Evolutionary conservation across 2,329 filamentous ascomycete species (phyloP).

Genomic region (Curvularia hawaiiensis): DNA sequence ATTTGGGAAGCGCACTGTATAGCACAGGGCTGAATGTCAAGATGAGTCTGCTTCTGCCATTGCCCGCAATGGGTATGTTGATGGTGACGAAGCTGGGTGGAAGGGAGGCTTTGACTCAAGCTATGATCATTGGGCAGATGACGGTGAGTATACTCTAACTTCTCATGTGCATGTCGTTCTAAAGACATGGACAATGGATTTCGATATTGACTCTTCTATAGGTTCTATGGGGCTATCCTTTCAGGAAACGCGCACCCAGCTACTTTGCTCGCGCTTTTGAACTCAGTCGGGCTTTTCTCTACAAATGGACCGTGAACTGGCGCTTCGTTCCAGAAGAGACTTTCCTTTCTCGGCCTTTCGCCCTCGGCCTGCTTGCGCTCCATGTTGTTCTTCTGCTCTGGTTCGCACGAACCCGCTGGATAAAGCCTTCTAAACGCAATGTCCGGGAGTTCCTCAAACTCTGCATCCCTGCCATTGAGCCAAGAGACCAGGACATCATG

Average conservation of each 20-base stretch:
- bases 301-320: slow-evolving; percentile 99
- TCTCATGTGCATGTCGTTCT: neutral
- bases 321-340: slow-evolving; percentile 84
- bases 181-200: neutral
- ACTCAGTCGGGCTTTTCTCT: slow-evolving; percentile 87
- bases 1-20: slow-evolving; percentile 73
- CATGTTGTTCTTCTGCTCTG: slow-evolving; percentile 69
- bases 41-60: slow-evolving; percentile 84
- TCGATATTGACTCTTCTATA: slow-evolving; percentile 35
- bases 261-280: slow-evolving; percentile 89
- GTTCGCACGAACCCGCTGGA: slow-evolving; percentile 74
- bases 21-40: slow-evolving; percentile 86
- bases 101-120: slow-evolving; percentile 67
- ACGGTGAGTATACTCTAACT: slow-evolving; percentile 61
- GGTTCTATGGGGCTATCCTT: slow-evolving; percentile 67
- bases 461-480: slow-evolving; percentile 50
- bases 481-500: slow-evolving; percentile 60
- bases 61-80: slow-evolving; percentile 80
- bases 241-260: slow-evolving; percentile 67
- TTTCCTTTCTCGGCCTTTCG: slow-evolving; percentile 76
- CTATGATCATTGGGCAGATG: slow-evolving; percentile 74
- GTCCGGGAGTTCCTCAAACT: slow-evolving; percentile 60
- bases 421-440: slow-evolving; percentile 67
- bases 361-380: slow-evolving; percentile 66
- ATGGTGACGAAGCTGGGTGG: slow-evolving; percentile 76